phyloP scores from a whole-genome alignment of 441 rosid genomes.

The Rhodomyrtus psidioides region DNA sequence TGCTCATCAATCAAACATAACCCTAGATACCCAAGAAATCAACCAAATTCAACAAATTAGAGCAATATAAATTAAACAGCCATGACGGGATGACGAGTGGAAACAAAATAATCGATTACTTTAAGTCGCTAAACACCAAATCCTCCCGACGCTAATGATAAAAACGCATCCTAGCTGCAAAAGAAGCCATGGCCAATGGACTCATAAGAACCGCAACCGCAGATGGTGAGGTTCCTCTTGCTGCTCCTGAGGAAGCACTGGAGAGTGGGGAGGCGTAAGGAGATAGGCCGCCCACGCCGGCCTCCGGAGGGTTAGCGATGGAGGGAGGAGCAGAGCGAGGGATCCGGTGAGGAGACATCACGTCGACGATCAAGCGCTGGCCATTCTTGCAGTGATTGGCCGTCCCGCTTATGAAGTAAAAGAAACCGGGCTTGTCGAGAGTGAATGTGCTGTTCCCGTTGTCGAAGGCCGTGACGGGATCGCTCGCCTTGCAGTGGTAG shows the following conservation, averaged over 20 bases:
- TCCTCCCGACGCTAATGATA: background rate
- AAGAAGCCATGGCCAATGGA: background rate
- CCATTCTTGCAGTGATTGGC: slow-evolving; percentile 55
- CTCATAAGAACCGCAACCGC: background rate
- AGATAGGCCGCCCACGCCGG: background rate
- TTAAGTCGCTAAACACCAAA: background rate
- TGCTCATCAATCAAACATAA: background rate
- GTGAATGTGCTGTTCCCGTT: slow-evolving; percentile 51
- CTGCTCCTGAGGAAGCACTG: slow-evolving; percentile 21
- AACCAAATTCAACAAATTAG: background rate
- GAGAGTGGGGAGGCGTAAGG: slow-evolving; percentile 25
- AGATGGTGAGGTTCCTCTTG: background rate
- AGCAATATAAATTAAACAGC: background rate
- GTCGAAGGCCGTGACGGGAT: slow-evolving; percentile 36
- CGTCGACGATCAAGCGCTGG: slow-evolving; percentile 64
- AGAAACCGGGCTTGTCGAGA: slow-evolving; percentile 66
- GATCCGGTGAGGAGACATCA: slow-evolving; percentile 54
- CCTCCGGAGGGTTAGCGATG: slow-evolving; percentile 24
- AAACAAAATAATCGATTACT: background rate
- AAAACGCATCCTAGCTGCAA: background rate
- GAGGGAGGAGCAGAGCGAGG: slow-evolving; percentile 27
- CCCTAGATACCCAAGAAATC: background rate
- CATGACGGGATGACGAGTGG: background rate
- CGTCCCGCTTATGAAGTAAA: slow-evolving; percentile 72
- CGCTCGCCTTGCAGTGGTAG: slow-evolving; percentile 64